A percentile compares a stretch with the other conserved stretches of the same genome.
Conservation (phyloP, 2,329 filamentous ascomycete genomes). For the Phaeosphaeria sp. region DNA sequence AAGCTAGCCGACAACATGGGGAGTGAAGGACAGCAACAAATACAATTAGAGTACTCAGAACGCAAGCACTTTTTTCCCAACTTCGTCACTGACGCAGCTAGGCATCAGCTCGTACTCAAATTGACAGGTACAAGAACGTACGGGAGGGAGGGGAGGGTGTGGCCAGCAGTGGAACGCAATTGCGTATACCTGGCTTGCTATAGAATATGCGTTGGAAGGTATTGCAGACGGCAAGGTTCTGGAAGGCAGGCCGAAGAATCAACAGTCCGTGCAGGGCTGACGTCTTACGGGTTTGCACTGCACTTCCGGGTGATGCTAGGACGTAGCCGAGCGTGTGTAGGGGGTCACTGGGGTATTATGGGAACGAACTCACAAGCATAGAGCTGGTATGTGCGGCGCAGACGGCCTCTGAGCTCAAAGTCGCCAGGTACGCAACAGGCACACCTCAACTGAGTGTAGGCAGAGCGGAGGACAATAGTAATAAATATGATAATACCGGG, state of each 20-base stretch:
- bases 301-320: slow-evolving; percentile 42
- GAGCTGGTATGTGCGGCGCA: slow-evolving; percentile 38
- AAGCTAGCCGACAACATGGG: slow-evolving; percentile 40
- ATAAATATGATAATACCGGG: slow-evolving; percentile 40
- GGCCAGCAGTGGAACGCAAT: slow-evolving; percentile 39
- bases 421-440: slow-evolving; percentile 32
- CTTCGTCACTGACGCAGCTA: slow-evolving; percentile 39
- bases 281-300: slow-evolving; percentile 41
- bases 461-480: slow-evolving; percentile 39
- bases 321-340: slow-evolving; percentile 39
- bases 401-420: slow-evolving; percentile 32
- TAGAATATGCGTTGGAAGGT: slow-evolving; percentile 41
- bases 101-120: slow-evolving; percentile 40
- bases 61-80: slow-evolving; percentile 35
- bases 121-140: slow-evolving; percentile 40
- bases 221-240: slow-evolving; percentile 45
- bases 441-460: slow-evolving; percentile 26
- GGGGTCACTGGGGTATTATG: slow-evolving; percentile 12
- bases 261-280: slow-evolving; percentile 49
- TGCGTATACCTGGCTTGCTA: slow-evolving; percentile 44
- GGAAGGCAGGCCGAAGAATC: slow-evolving; percentile 42
- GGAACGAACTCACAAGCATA: slow-evolving; percentile 40
- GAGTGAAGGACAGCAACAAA: slow-evolving; percentile 38
- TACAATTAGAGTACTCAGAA: slow-evolving; percentile 33
- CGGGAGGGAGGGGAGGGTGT: slow-evolving; percentile 30